Conservation (phyloP, 2,329 filamentous ascomycete genomes). For the Cordyceps javanica region DNA sequence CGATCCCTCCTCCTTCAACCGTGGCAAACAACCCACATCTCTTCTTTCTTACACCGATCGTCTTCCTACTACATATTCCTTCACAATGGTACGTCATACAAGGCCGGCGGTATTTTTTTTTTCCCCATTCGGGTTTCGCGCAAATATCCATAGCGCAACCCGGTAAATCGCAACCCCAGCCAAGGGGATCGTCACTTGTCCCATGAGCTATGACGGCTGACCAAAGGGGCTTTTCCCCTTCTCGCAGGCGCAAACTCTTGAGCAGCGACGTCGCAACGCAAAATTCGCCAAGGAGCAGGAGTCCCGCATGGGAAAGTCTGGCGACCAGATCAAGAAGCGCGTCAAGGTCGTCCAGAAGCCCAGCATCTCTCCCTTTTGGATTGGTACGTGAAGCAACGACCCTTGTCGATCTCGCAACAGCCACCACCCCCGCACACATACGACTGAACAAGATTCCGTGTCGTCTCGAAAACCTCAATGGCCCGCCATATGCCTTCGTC, state of each 20-base stretch:
- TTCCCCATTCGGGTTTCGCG: background rate
- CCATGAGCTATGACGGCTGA: background rate
- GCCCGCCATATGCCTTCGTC: no score
- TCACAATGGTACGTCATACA: constrained; percentile 2
- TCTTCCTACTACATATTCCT: background rate
- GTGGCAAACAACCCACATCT: background rate
- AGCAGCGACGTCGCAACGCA: constrained; percentile 75
- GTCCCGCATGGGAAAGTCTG: constrained; percentile 68
- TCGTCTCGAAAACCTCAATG: no score
- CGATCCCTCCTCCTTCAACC: background rate
- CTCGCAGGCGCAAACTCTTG: constrained; percentile 69
- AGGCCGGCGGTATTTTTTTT: background rate
- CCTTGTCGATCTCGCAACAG: background rate
- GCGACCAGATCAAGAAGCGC: constrained; percentile 55
- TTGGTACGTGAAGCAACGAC: constrained; percentile 41
- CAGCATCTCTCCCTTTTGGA: constrained; percentile 58
- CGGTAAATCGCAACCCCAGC: background rate
- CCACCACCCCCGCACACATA: background rate
- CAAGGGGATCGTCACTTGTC: background rate
- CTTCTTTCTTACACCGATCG: background rate
- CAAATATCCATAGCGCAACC: background rate
- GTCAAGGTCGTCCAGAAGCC: constrained; percentile 48
- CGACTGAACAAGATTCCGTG: background rate
- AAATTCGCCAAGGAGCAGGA: constrained; percentile 71
- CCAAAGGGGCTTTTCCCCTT: background rate